Base-by-base conservation (phyloP, 192 early-diverging fungal species). In the Physocladia obscura region DNA sequence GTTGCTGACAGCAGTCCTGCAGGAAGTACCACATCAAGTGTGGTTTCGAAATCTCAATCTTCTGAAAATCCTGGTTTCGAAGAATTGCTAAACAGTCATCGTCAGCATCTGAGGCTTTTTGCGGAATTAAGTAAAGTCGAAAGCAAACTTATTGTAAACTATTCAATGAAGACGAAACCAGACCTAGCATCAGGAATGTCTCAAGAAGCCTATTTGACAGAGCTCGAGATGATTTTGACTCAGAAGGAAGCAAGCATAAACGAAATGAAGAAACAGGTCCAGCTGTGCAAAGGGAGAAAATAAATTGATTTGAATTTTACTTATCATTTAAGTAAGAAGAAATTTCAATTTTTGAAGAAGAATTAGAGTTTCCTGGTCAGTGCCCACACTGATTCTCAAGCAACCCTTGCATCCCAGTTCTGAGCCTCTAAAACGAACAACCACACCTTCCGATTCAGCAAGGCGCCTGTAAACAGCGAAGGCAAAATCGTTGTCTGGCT, bases 321-420 rank as follows among this genome's bases (percentile, higher is more conserved):
- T n/a, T n/a, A n/a, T n/a, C n/a, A 44, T 44, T 52, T 44, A 68
- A 17, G 58, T 21, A 31, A 70, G 37, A 31, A 70, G 17, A 30
- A 35, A 2, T 1, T 21, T 6, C 49, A 87, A 62, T 63, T 73
- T 77, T n/a, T 72, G 71, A 37, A 95, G 74, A 57, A 97, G 78
- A 2, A 68, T 63, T 38, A 74, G 69, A 76, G 95, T 97, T 67
- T 99, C 95, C 39, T 90, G 87, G 2, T 78, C 73, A 0, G 90
- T 97, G 21, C 98, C 96, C 30, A 99, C 88, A 2, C 94, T 98
- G 61, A 99, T 89, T 72, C 98, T 84, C 74, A 99, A 69, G 74
- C 96, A 97, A 0, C 93, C 98, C 50, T 86, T 81, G 70, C 96
- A 99, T 11, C 98, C 98, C 61, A 84, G 70, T 75, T 99, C 98